Evolutionary conservation across 1,139 yeast species (phyloP), one percentile per base, ranked within the genome.

Genomic region (Candida sp.): DNA sequence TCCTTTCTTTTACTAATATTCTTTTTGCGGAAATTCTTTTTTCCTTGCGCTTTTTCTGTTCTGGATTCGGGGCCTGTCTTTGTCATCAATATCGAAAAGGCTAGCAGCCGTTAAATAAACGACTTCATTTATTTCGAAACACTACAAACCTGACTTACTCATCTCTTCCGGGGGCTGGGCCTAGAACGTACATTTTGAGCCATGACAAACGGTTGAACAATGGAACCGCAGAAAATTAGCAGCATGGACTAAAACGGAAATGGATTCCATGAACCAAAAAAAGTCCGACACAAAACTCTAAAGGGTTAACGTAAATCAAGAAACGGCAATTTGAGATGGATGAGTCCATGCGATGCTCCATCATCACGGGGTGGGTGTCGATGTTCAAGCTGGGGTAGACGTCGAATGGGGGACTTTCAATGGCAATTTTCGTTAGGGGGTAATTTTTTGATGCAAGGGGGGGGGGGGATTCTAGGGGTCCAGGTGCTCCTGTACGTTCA

Each of bases 401-500:
- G 17, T 17, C 1, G 17, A 17, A 17, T 2, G 17, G 17, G 17
- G 17, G 17, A 17, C 17, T 17, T 17, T 17, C 17, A 17, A 17
- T 17, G 17, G 2, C 17, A 17, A 28, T 3, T 26, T 38, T 11
- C 30, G 42, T 38, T 38, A 38, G 22, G 32, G 32, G 42, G 42
- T 38, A 38, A 11, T 38, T 26, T 38, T 38, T 38, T 38, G 42
- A 38, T 38, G 42, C 42, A 38, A 38, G 42, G 42, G 42, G n/a
- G n/a, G n/a, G n/a, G n/a, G n/a, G 30, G 31, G 31, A n/a, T 7
- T 11, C 6, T 11, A 8, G 12, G 38, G 23, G 9, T 12, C 22
- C 7, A n/a, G 22, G 28, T 17, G 31, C n/a, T 5, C 9, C 31
- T 26, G 17, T 38, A 8, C 3, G n/a, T 5, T 7, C 26, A 23